phyloP scores from a whole-genome alignment of 345 rosid species.

The Boechera divaricarpa region DNA sequence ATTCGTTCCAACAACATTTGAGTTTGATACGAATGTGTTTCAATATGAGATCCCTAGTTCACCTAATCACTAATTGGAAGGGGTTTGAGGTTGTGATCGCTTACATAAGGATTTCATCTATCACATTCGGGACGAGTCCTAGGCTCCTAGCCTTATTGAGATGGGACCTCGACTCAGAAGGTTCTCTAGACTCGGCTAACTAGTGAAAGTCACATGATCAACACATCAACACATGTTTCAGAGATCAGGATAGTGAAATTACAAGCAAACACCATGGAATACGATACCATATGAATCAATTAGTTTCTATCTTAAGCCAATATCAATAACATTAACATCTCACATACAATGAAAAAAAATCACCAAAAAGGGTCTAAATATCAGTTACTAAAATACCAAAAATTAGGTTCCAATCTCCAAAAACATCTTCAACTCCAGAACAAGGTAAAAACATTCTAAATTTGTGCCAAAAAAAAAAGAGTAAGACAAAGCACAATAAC shows the following conservation, averaged over 20 bases:
- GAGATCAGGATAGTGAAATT: background rate
- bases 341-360: background rate
- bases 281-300: background rate
- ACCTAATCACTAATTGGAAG: no score
- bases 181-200: background rate
- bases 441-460: background rate
- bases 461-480: background rate
- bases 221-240: background rate
- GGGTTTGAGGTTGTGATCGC: background rate
- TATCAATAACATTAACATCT: background rate
- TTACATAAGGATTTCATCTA: background rate
- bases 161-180: background rate
- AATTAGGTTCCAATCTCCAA: background rate
- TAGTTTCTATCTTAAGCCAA: background rate
- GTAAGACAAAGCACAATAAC: background rate
- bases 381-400: no score
- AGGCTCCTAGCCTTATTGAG: background rate
- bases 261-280: background rate
- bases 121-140: background rate
- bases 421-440: constrained; percentile 1
- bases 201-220: background rate
- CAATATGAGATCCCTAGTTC: background rate
- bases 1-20: no score
- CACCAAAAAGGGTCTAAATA: no score
- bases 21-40: background rate